Conservation (phyloP, 202 grass and related monocot genomes). For the Zoysia matrella region DNA sequence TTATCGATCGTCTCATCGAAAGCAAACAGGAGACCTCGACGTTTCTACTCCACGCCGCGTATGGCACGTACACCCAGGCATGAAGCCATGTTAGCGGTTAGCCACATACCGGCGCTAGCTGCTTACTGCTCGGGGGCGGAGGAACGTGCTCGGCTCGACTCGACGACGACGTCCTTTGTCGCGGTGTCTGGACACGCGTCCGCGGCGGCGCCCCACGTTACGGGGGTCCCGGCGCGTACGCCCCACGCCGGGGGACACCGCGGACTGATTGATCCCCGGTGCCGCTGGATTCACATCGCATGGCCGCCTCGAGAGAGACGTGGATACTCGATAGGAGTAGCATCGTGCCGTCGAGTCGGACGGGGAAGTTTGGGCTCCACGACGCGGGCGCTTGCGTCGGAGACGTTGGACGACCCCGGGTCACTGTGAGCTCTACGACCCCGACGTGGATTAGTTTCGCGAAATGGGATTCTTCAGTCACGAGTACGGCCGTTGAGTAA, state of each 20-base stretch:
- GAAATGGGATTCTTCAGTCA: neutral
- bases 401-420: neutral
- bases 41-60: too few species aligned
- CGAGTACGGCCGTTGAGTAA: neutral
- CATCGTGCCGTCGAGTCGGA: too few species aligned
- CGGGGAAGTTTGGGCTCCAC: neutral
- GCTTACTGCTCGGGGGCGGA: too few species aligned
- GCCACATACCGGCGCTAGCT: too few species aligned
- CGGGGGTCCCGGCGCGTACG: slow-evolving; percentile 20
- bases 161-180: neutral
- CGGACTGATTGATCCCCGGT: neutral
- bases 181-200: slow-evolving; percentile 10
- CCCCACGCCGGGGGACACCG: slow-evolving; percentile 2
- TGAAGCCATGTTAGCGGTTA: too few species aligned
- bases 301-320: too few species aligned
- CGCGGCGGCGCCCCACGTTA: neutral
- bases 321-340: too few species aligned
- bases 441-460: slow-evolving; percentile 39
- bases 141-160: too few species aligned
- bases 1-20: too few species aligned
- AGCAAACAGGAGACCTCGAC: too few species aligned
- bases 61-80: too few species aligned
- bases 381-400: neutral
- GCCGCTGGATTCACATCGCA: slow-evolving; percentile 21
- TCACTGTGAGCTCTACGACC: slow-evolving; percentile 42